phyloP scores from a whole-genome alignment of 2,329 filamentous ascomycete genomes.

The Neoscytalidium dimidiatum region DNA sequence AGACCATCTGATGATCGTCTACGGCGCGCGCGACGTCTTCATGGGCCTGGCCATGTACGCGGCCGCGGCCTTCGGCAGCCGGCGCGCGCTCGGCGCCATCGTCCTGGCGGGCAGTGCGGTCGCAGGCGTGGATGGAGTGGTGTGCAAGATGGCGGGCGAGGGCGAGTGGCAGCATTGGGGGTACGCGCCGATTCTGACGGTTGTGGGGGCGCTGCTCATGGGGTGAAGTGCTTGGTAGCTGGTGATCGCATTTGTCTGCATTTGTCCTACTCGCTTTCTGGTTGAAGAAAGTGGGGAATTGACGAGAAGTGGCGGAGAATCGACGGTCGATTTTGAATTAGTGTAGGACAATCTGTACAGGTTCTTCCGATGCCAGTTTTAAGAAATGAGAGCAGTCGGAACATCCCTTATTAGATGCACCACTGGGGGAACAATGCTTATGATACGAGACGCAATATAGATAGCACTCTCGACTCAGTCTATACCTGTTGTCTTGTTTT shows the following conservation, averaged over 20 bases:
- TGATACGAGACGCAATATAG: not conserved
- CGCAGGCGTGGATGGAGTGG: slow-evolving; percentile 49
- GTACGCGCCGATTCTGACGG: slow-evolving; percentile 45
- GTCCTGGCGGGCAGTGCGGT: slow-evolving; percentile 45
- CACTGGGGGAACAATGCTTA: too few species aligned
- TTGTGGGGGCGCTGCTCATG: slow-evolving; percentile 32
- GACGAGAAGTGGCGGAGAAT: too few species aligned
- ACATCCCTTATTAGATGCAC: too few species aligned
- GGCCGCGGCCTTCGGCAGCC: slow-evolving; percentile 40
- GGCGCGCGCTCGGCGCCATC: slow-evolving; percentile 45
- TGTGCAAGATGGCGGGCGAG: slow-evolving; percentile 43
- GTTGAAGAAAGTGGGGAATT: too few species aligned
- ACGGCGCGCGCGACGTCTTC: slow-evolving; percentile 54
- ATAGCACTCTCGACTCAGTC: not conserved
- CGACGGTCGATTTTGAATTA: too few species aligned
- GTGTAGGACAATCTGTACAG: too few species aligned
- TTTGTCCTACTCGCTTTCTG: too few species aligned
- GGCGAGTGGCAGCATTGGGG: slow-evolving; percentile 55
- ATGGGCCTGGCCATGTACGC: slow-evolving; percentile 46
- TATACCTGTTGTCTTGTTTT: not conserved
- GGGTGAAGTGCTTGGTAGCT: too few species aligned
- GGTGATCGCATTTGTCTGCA: too few species aligned
- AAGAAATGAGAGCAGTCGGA: too few species aligned
- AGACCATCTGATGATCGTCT: slow-evolving; percentile 48
- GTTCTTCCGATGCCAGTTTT: too few species aligned